phyloP scores from a whole-genome alignment of 2,329 filamentous ascomycete species.

The Phoma sp. region DNA sequence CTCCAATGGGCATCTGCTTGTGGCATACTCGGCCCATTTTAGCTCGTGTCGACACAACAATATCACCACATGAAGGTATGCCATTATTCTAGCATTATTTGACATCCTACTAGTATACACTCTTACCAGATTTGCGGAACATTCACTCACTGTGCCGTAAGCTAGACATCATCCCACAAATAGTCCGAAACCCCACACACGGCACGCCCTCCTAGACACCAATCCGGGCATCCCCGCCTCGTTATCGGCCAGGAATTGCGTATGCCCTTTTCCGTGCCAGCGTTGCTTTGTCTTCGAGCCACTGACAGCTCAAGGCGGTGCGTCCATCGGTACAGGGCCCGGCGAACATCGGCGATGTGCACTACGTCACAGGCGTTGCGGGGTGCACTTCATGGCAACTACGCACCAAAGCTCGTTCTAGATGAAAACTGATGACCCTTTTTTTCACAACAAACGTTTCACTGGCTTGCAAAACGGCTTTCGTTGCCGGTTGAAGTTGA shows the following conservation, averaged over 20 bases:
- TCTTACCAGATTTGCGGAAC: background rate
- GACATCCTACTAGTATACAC: background rate
- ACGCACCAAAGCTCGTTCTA: conserved; percentile 9
- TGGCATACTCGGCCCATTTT: background rate
- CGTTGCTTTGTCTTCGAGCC: conserved; percentile 4
- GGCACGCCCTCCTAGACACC: conserved; percentile 11
- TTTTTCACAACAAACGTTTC: background rate
- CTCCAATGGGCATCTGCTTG: background rate
- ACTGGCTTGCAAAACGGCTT: background rate
- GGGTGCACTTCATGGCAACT: conserved; percentile 21
- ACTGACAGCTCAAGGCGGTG: conserved; percentile 14
- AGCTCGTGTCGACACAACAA: background rate
- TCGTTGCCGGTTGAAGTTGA: background rate
- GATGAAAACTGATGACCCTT: conserved; percentile 3
- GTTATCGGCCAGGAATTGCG: conserved; percentile 6
- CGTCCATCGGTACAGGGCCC: conserved; percentile 23
- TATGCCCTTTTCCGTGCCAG: background rate
- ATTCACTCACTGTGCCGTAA: conserved; percentile 3
- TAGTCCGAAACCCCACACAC: conserved; percentile 10
- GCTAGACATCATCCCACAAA: conserved; percentile 9
- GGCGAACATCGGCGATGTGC: conserved; percentile 33
- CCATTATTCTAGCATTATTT: background rate
- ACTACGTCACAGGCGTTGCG: conserved; percentile 33
- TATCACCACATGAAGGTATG: background rate
- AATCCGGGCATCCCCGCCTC: conserved; percentile 9